Percentiles rank a stretch among this genome's conserved stretches.
phyloP scores from a whole-genome alignment of 495 filamentous ascomycete species.

The Hyaloscypha variabilis region DNA sequence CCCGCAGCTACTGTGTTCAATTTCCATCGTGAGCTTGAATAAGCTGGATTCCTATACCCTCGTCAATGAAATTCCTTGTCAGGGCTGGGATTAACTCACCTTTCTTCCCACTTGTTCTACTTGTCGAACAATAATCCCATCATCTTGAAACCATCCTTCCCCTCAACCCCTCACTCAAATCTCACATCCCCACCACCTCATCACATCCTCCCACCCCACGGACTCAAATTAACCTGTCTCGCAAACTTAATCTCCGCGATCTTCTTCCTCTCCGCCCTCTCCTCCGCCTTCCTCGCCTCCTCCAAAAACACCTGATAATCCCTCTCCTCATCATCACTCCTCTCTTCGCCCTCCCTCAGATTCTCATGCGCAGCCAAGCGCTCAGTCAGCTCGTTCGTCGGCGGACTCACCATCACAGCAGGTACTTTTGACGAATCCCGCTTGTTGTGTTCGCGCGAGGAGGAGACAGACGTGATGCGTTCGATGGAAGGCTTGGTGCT shows the following conservation, averaged over 20 bases:
- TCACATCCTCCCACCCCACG: constrained; percentile 32
- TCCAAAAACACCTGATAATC: constrained; percentile 30
- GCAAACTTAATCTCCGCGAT: constrained; percentile 22
- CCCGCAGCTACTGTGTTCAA: too few species aligned
- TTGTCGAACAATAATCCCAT: too few species aligned
- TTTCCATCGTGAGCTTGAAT: too few species aligned
- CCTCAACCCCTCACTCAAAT: neutral
- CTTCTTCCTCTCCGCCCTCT: constrained; percentile 21
- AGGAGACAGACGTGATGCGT: neutral
- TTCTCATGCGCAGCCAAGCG: neutral
- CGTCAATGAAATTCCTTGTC: too few species aligned
- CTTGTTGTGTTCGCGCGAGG: constrained; percentile 3
- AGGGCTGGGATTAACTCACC: too few species aligned
- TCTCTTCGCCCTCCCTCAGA: neutral
- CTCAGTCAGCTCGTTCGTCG: neutral
- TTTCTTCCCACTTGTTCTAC: too few species aligned
- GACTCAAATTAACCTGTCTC: constrained; percentile 29
- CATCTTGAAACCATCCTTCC: too few species aligned
- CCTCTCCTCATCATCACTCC: neutral
- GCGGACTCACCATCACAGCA: constrained; percentile 6
- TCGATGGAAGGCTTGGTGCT: constrained; percentile 13
- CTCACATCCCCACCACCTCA: neutral
- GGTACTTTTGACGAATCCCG: constrained; percentile 1
- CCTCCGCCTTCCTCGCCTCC: constrained; percentile 27
- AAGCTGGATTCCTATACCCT: too few species aligned